Percentiles rank a stretch among this genome's conserved stretches.
These are phyloP conservation scores for Sordaria brevicollis DNA, from an alignment of 495 filamentous ascomycete genomes.

Conservation along the genomic window DNA sequence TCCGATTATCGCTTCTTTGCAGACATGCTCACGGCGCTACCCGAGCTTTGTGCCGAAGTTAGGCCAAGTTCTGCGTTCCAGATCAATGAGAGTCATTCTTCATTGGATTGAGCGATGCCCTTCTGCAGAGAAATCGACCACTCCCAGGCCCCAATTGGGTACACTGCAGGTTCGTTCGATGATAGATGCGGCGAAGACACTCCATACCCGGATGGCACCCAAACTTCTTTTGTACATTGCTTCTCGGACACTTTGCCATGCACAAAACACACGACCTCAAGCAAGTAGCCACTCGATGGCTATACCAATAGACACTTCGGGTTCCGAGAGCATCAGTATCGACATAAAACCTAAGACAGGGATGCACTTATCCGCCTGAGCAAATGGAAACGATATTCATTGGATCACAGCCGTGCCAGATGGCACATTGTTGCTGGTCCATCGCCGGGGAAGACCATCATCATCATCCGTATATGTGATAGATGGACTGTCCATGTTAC, in stretches of 20 bases:
- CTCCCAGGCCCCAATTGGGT: neutral
- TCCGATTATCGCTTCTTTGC: neutral
- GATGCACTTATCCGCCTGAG: constrained; percentile 23
- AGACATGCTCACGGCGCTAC: neutral
- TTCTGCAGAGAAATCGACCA: neutral
- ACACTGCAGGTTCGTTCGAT: neutral
- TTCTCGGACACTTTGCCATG: neutral
- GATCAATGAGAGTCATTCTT: neutral
- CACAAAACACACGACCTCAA: neutral
- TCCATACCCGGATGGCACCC: neutral
- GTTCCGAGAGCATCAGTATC: constrained; percentile 16
- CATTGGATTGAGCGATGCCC: neutral
- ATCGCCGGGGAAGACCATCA: constrained; percentile 12
- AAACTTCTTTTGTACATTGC: neutral
- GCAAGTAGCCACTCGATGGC: neutral
- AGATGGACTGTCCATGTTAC: constrained; percentile 12
- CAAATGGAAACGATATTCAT: constrained; percentile 21
- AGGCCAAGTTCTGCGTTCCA: neutral
- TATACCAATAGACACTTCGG: constrained; percentile 1
- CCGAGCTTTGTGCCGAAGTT: neutral
- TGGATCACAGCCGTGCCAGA: constrained; percentile 33
- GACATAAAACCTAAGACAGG: constrained; percentile 18
- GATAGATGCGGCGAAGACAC: neutral
- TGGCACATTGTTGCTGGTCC: constrained; percentile 38
- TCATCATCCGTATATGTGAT: constrained; percentile 15